These are phyloP conservation scores for Coleophoma eucalyptorum DNA, from an alignment of 2,329 filamentous ascomycete species.

Conservation along the genomic window DNA sequence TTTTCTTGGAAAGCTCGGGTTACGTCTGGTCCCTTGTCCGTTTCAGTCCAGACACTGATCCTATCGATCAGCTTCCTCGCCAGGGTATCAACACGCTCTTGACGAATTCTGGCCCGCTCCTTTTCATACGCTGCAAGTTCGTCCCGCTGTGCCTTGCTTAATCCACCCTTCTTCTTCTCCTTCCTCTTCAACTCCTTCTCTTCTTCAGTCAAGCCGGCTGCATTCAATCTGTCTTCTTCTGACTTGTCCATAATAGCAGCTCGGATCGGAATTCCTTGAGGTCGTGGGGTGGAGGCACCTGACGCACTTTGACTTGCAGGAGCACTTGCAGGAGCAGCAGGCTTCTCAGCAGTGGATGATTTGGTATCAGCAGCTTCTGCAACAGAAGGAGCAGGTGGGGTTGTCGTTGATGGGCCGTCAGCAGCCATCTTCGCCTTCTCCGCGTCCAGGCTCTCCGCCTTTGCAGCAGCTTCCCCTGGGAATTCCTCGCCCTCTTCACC, in stretches of 20 bases:
- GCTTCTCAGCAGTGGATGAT: constrained; percentile 12
- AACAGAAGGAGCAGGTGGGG: constrained; percentile 14
- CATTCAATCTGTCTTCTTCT: constrained; percentile 68
- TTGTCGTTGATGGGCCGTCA: constrained; percentile 4
- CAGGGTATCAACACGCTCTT: constrained; percentile 86
- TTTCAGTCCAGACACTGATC: constrained; percentile 94
- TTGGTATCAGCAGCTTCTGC: constrained; percentile 13
- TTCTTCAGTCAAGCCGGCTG: constrained; percentile 64
- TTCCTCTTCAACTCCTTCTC: constrained; percentile 74
- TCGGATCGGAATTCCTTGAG: constrained; percentile 63
- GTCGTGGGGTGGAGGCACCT: constrained; percentile 36
- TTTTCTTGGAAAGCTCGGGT: constrained; percentile 91
- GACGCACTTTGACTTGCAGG: constrained; percentile 24
- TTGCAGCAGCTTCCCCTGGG: constrained; percentile 53
- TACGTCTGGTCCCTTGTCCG: constrained; percentile 81
- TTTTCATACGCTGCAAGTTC: constrained; percentile 84
- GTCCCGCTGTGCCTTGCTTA: constrained; percentile 90
- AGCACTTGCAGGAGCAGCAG: constrained; percentile 6
- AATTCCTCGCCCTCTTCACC: constrained; percentile 59
- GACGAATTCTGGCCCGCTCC: constrained; percentile 77
- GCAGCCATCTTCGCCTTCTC: constrained; percentile 22
- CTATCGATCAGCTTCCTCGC: constrained; percentile 83
- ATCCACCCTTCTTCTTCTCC: constrained; percentile 83
- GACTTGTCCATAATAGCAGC: constrained; percentile 86
- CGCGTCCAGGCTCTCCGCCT: constrained; percentile 45